Base-by-base conservation (phyloP, 1,139 yeast genomes). In the Pichia sp. region DNA sequence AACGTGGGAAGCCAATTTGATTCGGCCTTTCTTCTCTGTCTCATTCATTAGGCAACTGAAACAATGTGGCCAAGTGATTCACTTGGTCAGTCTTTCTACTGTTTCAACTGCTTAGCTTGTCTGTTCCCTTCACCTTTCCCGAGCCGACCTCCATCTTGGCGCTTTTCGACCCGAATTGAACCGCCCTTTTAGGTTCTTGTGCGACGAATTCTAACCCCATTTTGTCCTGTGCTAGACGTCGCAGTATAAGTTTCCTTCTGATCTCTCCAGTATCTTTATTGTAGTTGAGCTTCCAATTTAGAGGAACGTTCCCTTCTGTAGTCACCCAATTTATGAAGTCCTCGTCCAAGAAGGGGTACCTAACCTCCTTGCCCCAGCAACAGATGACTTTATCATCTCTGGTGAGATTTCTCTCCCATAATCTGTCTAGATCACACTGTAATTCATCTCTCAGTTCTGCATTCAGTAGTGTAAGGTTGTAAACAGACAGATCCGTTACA, bases 101-200 rank as follows among this genome's bases (percentile, higher is more conserved):
- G 34, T 41, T 41, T 41, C 8, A 41, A n/a, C 9, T 8, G 3
- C 12, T 12, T 9, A 31, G 9, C 34, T 65, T 67, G 60, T 84
- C 88, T 0, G 87, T 83, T 1, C 95, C 95, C 62, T 80, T 83
- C 33, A 75, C 70, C 62, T 80, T 82, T 10, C 85, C 81, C 51
- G 84, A 81, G 0, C 92, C 93, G 9, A 80, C 71, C 60, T 87
- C 93, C 84, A 93, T 81, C 67, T 93, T 93, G 1, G 99, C 99
- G 66, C 96, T 87, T 61, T 87, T 84, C 0, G 98, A 88, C 0
- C 99, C 99, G 71, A 93, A 93, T 66, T 93, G 99, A 58, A 93
- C 91, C 0, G 99, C 99, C 50, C 99, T 75, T 67, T 93, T 93
- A n/a, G 86, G 81, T 65, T 93, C 98, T 38, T 74, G 72, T 27